Conservation (phyloP, 345 rosid genomes). For the Pistacia integerrima region DNA sequence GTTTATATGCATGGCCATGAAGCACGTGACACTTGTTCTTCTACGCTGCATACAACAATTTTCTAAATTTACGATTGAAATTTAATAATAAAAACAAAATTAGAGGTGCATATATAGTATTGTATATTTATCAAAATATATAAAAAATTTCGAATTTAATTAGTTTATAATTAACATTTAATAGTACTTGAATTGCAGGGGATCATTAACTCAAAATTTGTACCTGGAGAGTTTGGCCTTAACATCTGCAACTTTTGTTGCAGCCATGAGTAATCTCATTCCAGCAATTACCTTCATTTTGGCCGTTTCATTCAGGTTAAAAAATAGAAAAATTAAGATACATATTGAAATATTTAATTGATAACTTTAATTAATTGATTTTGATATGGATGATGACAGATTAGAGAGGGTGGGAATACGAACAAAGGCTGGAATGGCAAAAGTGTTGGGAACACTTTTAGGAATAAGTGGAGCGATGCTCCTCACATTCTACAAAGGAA, state of each 20-base stretch:
- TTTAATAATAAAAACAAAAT: no score
- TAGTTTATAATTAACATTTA: neutral
- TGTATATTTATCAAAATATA: no score
- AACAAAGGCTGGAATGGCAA: constrained; percentile 44
- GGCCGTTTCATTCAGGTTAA: constrained; percentile 43
- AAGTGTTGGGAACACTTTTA: constrained; percentile 50
- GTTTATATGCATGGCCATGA: no score
- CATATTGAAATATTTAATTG: neutral
- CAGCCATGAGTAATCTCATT: constrained; percentile 49
- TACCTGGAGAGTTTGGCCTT: constrained; percentile 42
- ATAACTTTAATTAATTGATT: neutral
- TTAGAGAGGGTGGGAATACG: constrained; percentile 44
- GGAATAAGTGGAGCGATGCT: constrained; percentile 64
- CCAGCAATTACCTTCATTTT: constrained; percentile 57
- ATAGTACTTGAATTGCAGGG: constrained; percentile 23
- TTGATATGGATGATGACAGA: constrained; percentile 20
- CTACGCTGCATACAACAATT: no score
- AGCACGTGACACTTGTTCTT: no score
- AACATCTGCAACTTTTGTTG: constrained; percentile 55
- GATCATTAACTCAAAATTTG: constrained; percentile 36
- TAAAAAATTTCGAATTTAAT: neutral
- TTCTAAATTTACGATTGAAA: no score
- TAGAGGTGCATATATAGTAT: no score
- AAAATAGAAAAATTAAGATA: no score
- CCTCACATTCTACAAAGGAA: constrained; percentile 58